phyloP scores from a whole-genome alignment of 805 yeast species.

The Candida vaughaniae region DNA sequence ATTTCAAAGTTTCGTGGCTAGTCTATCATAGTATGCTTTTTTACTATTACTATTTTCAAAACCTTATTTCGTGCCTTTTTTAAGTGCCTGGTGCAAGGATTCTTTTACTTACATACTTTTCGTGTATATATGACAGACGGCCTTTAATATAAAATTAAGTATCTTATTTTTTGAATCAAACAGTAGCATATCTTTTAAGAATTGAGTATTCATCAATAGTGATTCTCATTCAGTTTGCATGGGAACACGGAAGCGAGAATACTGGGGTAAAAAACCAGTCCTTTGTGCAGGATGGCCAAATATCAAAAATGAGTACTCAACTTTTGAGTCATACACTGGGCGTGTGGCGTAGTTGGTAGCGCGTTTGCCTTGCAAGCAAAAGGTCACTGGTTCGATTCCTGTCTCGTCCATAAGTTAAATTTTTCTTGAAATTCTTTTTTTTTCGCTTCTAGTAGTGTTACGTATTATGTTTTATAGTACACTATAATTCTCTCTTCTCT shows the following conservation, averaged over 20 bases:
- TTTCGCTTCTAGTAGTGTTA: too few species aligned
- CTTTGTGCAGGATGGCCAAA: too few species aligned
- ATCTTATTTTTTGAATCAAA: not conserved
- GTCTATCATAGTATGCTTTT: conserved; percentile 2
- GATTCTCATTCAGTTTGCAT: too few species aligned
- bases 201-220: too few species aligned
- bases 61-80: conserved; percentile 3
- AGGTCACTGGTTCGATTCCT: conserved; percentile 80
- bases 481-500: too few species aligned
- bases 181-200: not conserved
- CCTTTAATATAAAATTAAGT: not conserved
- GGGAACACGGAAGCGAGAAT: too few species aligned
- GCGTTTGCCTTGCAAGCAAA: conserved; percentile 77
- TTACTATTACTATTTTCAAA: not conserved
- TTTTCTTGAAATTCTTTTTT: conserved; percentile 6
- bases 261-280: too few species aligned
- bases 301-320: too few species aligned
- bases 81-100: conserved; percentile 11
- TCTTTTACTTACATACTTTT: not conserved
- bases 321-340: too few species aligned
- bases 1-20: conserved; percentile 3
- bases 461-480: too few species aligned
- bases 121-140: conserved; percentile 1
- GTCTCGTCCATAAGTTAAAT: conserved; percentile 58
- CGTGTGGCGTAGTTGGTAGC: conserved; percentile 85